Base-by-base conservation (phyloP, 768 basidiomycete genomes). In the Glaciozyma antarctica region DNA sequence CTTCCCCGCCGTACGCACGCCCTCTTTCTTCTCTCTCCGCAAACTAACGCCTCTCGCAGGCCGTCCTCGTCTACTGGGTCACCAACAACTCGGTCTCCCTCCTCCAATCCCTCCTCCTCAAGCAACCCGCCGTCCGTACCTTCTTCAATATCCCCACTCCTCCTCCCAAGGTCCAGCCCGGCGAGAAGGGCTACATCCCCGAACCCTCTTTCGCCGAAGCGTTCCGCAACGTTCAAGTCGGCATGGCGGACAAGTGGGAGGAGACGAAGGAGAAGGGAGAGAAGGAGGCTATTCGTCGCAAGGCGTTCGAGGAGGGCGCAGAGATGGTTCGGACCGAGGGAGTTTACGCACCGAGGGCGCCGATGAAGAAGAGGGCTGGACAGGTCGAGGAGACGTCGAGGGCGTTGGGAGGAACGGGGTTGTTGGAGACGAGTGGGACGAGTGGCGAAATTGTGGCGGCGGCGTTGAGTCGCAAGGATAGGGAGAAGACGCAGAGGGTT, bases 1-100 rank as follows among this genome's bases (percentile, higher is more conserved):
- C 60, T 82, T 92, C 74, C 85, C 89, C 34, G 78, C 83, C 2
- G 90, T 89, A 76, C 73, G 86, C n/a, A n/a, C n/a, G n/a, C n/a
- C n/a, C 78, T 47, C 30, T 53, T 64, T 55, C 12, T 65, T 32
- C 54, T 24, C 52, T 49, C 28, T 16, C 30, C 26, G 5, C 16
- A 19, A 24, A 22, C 44, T 38, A 7, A 30, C 24, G 22, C 34
- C 15, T 43, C 32, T 21, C 26, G 8, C 59, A 86, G 84, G 85
- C 83, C 17, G 72, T 86, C 53, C 79, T 83, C 66, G 71, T 86
- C 62, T 83, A 85, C 76, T 78, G 86, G 76, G 74, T 81, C 4
- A 79, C 81, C 48, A 81, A 84, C 65, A 80, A 83, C 73, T 69
- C 73, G 54, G 70, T 82, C 45, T 82, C 83, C 21, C 78, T 81